These are phyloP conservation scores for Aspergillus sp. DNA, from an alignment of 2,329 filamentous ascomycete genomes.

Conservation along the genomic window DNA sequence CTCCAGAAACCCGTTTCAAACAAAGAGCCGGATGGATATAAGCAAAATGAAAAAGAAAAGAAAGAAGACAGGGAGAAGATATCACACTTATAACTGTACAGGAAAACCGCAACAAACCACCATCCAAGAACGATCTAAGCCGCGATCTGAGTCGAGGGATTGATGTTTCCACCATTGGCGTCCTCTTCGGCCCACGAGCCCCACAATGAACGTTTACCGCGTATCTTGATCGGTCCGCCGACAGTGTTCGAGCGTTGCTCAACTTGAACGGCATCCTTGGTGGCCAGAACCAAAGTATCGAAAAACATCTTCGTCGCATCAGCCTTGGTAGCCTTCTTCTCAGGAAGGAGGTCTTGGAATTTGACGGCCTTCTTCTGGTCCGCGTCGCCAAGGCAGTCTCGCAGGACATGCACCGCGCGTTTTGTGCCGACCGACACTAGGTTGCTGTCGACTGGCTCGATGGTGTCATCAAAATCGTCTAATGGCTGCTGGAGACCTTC, in stretches of 20 bases:
- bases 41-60: not conserved
- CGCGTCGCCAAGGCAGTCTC: slow-evolving; percentile 77
- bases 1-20: slow-evolving; percentile 2
- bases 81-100: slow-evolving; percentile 15
- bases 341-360: slow-evolving; percentile 89
- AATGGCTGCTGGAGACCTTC: slow-evolving; percentile 47
- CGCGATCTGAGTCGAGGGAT: slow-evolving; percentile 31
- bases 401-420: slow-evolving; percentile 90
- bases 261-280: slow-evolving; percentile 96
- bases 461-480: slow-evolving; percentile 76
- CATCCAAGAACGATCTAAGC: slow-evolving; percentile 10
- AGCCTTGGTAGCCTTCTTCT: slow-evolving; percentile 74
- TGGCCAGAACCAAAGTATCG: slow-evolving; percentile 90
- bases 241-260: slow-evolving; percentile 75
- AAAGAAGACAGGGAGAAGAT: not conserved
- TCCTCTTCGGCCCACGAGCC: slow-evolving; percentile 85
- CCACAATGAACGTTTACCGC: slow-evolving; percentile 95
- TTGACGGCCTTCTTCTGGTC: slow-evolving; percentile 77
- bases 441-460: slow-evolving; percentile 78
- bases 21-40: not conserved
- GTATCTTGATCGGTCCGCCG: slow-evolving; percentile 77
- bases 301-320: slow-evolving; percentile 99
- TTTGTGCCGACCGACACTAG: slow-evolving; percentile 89
- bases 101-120: not conserved
- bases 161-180: slow-evolving; percentile 48